Conservation (phyloP, 1,284 basidiomycete species). For the Bjerkandera adusta region DNA sequence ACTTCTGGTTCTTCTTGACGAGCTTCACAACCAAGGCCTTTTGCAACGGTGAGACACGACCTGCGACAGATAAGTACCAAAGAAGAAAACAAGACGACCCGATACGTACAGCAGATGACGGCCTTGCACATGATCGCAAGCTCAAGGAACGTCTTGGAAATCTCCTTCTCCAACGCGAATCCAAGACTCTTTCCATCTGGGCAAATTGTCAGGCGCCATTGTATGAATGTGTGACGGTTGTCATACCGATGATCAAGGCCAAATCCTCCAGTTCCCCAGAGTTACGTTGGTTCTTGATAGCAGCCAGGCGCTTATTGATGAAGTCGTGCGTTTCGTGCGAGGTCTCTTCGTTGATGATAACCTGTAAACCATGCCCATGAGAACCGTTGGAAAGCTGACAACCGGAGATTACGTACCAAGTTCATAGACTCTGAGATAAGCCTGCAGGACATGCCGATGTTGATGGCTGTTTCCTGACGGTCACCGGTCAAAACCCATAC, state of each 20-base stretch:
- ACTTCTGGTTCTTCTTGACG: slow-evolving; percentile 94
- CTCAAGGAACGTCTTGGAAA: slow-evolving; percentile 89
- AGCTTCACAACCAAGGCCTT: slow-evolving; percentile 98
- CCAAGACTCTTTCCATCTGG: slow-evolving; percentile 93
- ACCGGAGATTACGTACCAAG: slow-evolving; percentile 53
- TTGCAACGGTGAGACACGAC: slow-evolving; percentile 96
- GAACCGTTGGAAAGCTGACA: too few species aligned
- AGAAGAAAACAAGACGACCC: slow-evolving; percentile 1
- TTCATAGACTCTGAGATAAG: slow-evolving; percentile 99
- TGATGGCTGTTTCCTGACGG: slow-evolving; percentile 98
- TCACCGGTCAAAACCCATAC: slow-evolving; percentile 99
- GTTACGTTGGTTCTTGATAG: slow-evolving; percentile 90
- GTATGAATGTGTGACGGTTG: background rate
- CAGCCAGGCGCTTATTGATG: slow-evolving; percentile 83
- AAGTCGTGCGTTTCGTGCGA: slow-evolving; percentile 84
- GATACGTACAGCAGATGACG: slow-evolving; percentile 87
- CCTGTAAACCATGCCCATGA: slow-evolving; percentile 54
- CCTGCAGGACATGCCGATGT: slow-evolving; percentile 96
- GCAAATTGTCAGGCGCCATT: background rate
- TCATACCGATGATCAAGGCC: slow-evolving; percentile 88
- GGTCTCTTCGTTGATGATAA: slow-evolving; percentile 92
- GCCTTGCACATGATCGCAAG: slow-evolving; percentile 99
- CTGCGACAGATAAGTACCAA: slow-evolving; percentile 36
- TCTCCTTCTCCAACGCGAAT: slow-evolving; percentile 91
- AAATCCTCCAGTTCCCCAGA: slow-evolving; percentile 93